Evolutionary conservation across 1,284 basidiomycete species (phyloP).

Genomic region (Sporisorium scitamineum): DNA sequence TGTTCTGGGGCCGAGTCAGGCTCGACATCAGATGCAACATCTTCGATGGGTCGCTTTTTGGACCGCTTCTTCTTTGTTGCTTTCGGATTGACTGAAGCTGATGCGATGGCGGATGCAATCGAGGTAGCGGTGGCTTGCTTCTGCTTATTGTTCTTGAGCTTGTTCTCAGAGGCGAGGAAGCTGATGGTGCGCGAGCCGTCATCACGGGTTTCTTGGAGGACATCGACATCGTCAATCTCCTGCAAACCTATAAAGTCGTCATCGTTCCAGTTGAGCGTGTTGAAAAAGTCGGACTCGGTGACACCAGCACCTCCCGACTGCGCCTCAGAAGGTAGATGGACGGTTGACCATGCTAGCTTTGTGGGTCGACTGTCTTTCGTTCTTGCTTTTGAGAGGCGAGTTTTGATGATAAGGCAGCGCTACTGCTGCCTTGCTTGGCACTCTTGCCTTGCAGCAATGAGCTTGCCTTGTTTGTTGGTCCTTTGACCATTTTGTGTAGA

Average conservation of each 20-base stretch:
- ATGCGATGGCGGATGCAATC: neutral
- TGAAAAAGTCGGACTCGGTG: slow-evolving; percentile 53
- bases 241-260: slow-evolving; percentile 67
- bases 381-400: slow-evolving; percentile 10
- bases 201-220: slow-evolving; percentile 47
- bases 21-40: slow-evolving; percentile 20
- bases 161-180: slow-evolving; percentile 46
- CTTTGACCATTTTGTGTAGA: slow-evolving; percentile 29
- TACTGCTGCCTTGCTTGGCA: neutral
- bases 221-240: slow-evolving; percentile 63
- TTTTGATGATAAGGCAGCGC: slow-evolving; percentile 9
- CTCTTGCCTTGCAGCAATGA: slow-evolving; percentile 7
- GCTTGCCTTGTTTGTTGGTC: neutral
- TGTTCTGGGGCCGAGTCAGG: slow-evolving; percentile 18
- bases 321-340: slow-evolving; percentile 48
- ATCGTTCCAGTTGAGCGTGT: slow-evolving; percentile 44
- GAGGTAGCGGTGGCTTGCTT: slow-evolving; percentile 24
- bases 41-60: slow-evolving; percentile 32
- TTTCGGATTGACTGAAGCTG: neutral
- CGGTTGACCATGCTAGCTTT: slow-evolving; percentile 51
- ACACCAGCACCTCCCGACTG: slow-evolving; percentile 46
- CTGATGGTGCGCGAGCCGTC: slow-evolving; percentile 52
- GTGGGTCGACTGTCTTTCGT: slow-evolving; percentile 37
- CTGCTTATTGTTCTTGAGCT: slow-evolving; percentile 27
- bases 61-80: slow-evolving; percentile 17